phyloP scores from a whole-genome alignment of 2,329 filamentous ascomycete genomes.

The Sporothrix protearum region DNA sequence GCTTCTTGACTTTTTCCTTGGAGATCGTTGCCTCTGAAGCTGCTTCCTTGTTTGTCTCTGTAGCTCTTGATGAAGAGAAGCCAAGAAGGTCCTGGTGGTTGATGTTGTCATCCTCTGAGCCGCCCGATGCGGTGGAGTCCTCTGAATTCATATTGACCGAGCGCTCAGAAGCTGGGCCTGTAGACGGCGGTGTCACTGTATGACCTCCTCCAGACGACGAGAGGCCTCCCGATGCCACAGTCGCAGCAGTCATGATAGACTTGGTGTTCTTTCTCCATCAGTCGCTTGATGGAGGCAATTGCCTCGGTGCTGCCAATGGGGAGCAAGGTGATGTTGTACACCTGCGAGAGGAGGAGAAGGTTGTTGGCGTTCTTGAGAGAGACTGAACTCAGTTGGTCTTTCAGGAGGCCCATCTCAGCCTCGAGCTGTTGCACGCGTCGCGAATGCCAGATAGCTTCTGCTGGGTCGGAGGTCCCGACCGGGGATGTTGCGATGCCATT shows the following conservation, averaged over 20 bases:
- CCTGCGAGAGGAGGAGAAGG: neutral
- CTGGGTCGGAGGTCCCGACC: neutral
- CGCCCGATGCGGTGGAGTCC: neutral
- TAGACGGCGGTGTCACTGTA: neutral
- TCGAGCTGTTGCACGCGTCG: neutral
- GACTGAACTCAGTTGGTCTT: neutral
- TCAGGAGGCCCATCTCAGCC: neutral
- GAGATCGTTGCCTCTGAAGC: neutral
- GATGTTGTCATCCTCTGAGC: neutral
- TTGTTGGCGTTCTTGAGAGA: neutral
- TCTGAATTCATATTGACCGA: neutral
- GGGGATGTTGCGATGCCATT: neutral
- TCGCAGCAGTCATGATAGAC: neutral
- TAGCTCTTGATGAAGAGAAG: neutral
- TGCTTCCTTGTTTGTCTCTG: neutral
- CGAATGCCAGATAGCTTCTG: neutral
- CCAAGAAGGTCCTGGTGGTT: neutral
- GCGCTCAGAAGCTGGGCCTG: neutral
- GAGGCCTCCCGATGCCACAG: neutral
- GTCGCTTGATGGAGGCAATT: neutral
- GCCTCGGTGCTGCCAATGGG: neutral
- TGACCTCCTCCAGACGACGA: neutral
- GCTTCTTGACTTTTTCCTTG: neutral
- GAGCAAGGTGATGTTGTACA: slow-evolving; percentile 1
- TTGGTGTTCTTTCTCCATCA: neutral